Base-by-base conservation (phyloP, 2,329 filamentous ascomycete species). In the Biscogniauxia mediterranea region DNA sequence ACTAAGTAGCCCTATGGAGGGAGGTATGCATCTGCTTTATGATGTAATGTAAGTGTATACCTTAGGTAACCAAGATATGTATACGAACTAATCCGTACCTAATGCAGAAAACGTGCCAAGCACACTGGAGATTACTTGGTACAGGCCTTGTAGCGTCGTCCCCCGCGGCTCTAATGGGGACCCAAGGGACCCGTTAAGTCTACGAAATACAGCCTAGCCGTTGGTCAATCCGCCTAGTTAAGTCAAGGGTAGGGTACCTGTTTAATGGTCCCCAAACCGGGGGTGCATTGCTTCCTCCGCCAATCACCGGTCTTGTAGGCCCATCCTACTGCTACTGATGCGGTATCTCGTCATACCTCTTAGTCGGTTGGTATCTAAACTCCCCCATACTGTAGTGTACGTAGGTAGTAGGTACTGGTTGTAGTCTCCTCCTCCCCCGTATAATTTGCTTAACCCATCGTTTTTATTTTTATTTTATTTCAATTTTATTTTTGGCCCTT, bases 371-470 rank as follows among this genome's bases (percentile, higher is more conserved):
- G 38, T 46, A 15, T 46, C 38, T 46, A 46, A 8, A 32, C 28
- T 9, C 7, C 28, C 28, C 28, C 28, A 13, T 32, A 32, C 28
- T 32, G 28, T 32, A 32, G 23, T 32, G 28, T 32, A 13, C 11
- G 28, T 6, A 32, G 28, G 28, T 57, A 57, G 23, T 23, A 38
- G 13, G 25, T 54, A 3, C 23, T 21, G 19, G 19, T 28, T 42
- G 25, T 9, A 19, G 46, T 54, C 20, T 38, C 19, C 51, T 25
- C 38, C 49, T 55, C 21, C 55, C 54, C 15, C 32, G 26, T 54
- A 51, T 60, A 52, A 55, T 53, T 25, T 52, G 49, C 19, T 52
- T 54, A 20, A 60, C 21, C 49, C 52, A 46, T 32, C 25, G 9
- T 20, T 52, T 13, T 28, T 21, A 46, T 56, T 32, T 25, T 54